Percentiles rank a stretch among this genome's conserved stretches.
These are phyloP conservation scores for Eutrema japonicum DNA, from an alignment of 345 rosid species.

Conservation along the genomic window DNA sequence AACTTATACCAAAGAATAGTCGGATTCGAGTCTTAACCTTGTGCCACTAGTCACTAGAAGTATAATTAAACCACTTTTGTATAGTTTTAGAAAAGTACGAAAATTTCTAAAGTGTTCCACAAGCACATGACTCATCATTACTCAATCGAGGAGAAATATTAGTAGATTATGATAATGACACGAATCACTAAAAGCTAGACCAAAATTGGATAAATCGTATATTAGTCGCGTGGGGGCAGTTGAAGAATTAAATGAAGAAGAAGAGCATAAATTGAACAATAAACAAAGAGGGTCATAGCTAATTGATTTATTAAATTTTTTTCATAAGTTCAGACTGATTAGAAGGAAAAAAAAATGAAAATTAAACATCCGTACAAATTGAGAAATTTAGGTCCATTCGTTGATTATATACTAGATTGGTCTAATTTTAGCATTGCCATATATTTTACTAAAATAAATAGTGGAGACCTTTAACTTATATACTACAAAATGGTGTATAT, in stretches of 20 bases:
- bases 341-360: too few relatives aligned
- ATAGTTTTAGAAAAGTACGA: neutral
- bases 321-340: too few relatives aligned
- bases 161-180: neutral
- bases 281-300: too few relatives aligned
- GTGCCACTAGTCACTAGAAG: neutral
- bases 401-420: too few relatives aligned
- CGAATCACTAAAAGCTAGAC: neutral
- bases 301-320: too few relatives aligned
- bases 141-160: neutral
- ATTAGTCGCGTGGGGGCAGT: neutral
- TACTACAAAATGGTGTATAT: too few relatives aligned
- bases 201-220: neutral
- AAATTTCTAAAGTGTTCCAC: neutral
- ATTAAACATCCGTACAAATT: too few relatives aligned
- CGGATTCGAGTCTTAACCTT: neutral
- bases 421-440: too few relatives aligned
- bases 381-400: too few relatives aligned
- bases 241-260: neutral
- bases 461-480: too few relatives aligned
- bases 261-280: neutral
- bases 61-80: neutral
- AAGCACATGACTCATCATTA: neutral
- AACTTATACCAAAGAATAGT: neutral
- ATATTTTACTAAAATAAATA: too few relatives aligned